Conservation (phyloP, 495 filamentous ascomycete species). For the Xylaria grammica region DNA sequence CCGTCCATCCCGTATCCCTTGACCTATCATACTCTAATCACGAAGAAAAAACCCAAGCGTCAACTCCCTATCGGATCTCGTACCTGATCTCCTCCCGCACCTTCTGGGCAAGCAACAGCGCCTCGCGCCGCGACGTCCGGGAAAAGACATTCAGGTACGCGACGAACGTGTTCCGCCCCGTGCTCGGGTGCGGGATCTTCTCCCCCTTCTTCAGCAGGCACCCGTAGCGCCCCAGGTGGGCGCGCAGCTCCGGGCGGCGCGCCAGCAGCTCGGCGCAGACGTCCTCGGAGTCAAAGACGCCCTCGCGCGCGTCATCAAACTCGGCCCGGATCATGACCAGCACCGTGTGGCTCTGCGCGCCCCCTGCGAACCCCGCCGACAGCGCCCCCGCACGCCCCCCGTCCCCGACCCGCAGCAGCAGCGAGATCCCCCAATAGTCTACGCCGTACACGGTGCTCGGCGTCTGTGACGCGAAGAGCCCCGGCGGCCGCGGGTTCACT, state of each 20-base stretch:
- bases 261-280: slow-evolving; percentile 40
- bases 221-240: slow-evolving; percentile 30
- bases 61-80: slow-evolving; percentile 24
- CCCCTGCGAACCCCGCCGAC: slow-evolving; percentile 34
- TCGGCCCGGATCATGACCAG: slow-evolving; percentile 36
- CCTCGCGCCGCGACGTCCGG: slow-evolving; percentile 33
- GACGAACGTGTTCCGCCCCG: slow-evolving; percentile 36
- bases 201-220: slow-evolving; percentile 40
- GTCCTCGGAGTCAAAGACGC: slow-evolving; percentile 46
- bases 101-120: slow-evolving; percentile 30
- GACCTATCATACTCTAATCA: too few species aligned
- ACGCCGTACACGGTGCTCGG: slow-evolving; percentile 46
- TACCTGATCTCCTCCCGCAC: slow-evolving; percentile 36
- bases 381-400: slow-evolving; percentile 33
- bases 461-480: slow-evolving; percentile 36
- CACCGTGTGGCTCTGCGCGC: slow-evolving; percentile 34
- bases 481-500: slow-evolving; percentile 46
- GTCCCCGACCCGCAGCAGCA: slow-evolving; percentile 39
- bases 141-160: slow-evolving; percentile 46
- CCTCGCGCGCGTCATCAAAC: slow-evolving; percentile 31
- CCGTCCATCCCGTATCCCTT: too few species aligned
- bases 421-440: slow-evolving; percentile 43
- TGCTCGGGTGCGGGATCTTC: slow-evolving; percentile 36
- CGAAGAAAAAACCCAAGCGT: too few species aligned
- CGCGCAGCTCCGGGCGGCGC: slow-evolving; percentile 37